Base-by-base conservation (phyloP, 176 grass and related monocot genomes). In the Oryza australiensis region DNA sequence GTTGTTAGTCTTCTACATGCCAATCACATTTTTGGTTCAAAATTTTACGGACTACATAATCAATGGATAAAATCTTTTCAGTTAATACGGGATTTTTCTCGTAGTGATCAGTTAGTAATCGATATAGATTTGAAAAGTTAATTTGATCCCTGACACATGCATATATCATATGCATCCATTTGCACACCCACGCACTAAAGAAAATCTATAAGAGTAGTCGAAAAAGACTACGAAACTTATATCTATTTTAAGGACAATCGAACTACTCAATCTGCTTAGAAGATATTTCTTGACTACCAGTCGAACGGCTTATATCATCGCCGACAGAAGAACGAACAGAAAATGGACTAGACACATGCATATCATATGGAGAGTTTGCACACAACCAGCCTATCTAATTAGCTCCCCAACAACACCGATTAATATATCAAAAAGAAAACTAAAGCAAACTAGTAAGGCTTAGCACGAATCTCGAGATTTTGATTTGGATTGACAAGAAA, bases 231-330 rank as follows among this genome's bases (percentile, higher is more conserved):
- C 18, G 20, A 8, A 55, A 55, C 51, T 55, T 55, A 55, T 22
- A 5, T 22, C 20, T 22, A 55, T 55, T 55, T 55, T 55, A 55
- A 55, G 46, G 14, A 24, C 55, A 60, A 60, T 9, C 9, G 9
- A 60, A 60, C 9, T 24, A 9, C 55, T 24, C 22, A 23, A 60
- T 24, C n/a, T 60, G 13, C n/a, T n/a, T 9, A 45, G 23, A 24
- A 28, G 18, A 13, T 60, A 26, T 66, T 74, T 37, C 40, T 74
- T 74, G 59, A 12, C 70, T 40, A 4, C 7, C 81, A 67, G 66
- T 83, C 72, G n/a, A 55, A n/a, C 5, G 7, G n/a, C 62, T 9
- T n/a, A 83, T 75, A 9, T 75, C 81, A 18, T 60, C 23, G 16
- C 49, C 66, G 48, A 71, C 66, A 41, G 14, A n/a, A 80, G 14